Conservation (phyloP, 805 yeast genomes). For the Saccharomycopsis fibuligera region DNA sequence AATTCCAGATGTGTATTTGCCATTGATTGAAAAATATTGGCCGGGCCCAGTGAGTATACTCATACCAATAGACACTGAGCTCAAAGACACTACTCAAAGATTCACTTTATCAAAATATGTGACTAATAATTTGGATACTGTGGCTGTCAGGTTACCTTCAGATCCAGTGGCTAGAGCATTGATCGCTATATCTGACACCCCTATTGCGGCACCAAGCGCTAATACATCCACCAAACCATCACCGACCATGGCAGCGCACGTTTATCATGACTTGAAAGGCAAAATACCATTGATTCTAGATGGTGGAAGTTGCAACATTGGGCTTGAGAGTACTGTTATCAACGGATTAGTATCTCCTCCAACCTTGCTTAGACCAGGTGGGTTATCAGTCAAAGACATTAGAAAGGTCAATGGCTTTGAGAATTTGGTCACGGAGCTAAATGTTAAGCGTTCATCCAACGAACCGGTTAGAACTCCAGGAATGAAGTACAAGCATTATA, state of each 20-base stretch:
- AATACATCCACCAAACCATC: constrained; percentile 94
- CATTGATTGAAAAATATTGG: constrained; percentile 71
- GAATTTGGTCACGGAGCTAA: constrained; percentile 23
- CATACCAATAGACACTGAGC: constrained; percentile 44
- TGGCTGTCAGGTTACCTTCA: constrained; percentile 85
- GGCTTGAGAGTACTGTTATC: constrained; percentile 90
- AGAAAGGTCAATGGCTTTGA: constrained; percentile 51
- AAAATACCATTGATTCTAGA: constrained; percentile 80
- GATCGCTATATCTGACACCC: constrained; percentile 76
- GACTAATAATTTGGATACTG: constrained; percentile 83
- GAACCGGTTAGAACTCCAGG: constrained; percentile 92
- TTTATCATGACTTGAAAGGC: constrained; percentile 69
- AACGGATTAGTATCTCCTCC: constrained; percentile 88
- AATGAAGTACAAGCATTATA: constrained; percentile 94
- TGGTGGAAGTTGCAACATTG: constrained; percentile 85
- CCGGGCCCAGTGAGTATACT: constrained; percentile 94
- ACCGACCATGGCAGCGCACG: constrained; percentile 86
- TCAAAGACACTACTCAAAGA: constrained; percentile 28
- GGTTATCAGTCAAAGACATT: constrained; percentile 77
- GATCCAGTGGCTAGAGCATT: constrained; percentile 88
- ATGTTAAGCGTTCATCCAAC: constrained; percentile 45
- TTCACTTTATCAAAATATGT: constrained; percentile 55
- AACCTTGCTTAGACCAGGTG: constrained; percentile 88
- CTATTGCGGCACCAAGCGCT: constrained; percentile 97
- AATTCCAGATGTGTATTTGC: constrained; percentile 64